phyloP scores from a whole-genome alignment of 164 flowering plant species.

The Platanus orientalis region DNA sequence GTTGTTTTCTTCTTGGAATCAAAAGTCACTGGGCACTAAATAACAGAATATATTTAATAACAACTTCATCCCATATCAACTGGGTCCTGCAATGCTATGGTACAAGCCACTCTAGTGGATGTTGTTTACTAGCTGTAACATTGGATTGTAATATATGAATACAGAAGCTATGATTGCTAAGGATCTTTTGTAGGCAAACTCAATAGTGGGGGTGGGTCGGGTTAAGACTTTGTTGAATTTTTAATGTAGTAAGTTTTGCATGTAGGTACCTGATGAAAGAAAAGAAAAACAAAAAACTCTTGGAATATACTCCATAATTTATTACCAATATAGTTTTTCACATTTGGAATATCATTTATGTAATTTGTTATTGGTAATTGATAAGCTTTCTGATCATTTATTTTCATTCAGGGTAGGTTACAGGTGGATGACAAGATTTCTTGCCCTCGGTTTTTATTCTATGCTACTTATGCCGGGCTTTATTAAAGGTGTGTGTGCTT shows the following conservation, averaged over 20 bases:
- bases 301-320: background rate
- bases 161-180: background rate
- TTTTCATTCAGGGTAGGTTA: slow-evolving; percentile 83
- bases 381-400: slow-evolving; percentile 22
- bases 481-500: slow-evolving; percentile 58
- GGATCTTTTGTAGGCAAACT: background rate
- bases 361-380: background rate
- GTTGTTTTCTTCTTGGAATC: no score
- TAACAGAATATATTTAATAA: no score
- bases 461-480: slow-evolving; percentile 92
- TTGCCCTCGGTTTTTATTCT: slow-evolving; percentile 80
- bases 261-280: no score
- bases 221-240: background rate
- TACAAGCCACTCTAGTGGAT: background rate
- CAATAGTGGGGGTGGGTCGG: no score
- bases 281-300: background rate
- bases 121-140: background rate
- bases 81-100: no score
- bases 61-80: no score
- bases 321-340: background rate
- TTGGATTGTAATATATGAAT: background rate
- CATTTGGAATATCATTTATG: background rate
- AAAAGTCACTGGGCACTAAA: no score
- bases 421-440: slow-evolving; percentile 72
- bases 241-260: background rate